These are phyloP conservation scores for Cryphonectria nitschkei DNA, from an alignment of 2,329 filamentous ascomycete species.

Conservation along the genomic window DNA sequence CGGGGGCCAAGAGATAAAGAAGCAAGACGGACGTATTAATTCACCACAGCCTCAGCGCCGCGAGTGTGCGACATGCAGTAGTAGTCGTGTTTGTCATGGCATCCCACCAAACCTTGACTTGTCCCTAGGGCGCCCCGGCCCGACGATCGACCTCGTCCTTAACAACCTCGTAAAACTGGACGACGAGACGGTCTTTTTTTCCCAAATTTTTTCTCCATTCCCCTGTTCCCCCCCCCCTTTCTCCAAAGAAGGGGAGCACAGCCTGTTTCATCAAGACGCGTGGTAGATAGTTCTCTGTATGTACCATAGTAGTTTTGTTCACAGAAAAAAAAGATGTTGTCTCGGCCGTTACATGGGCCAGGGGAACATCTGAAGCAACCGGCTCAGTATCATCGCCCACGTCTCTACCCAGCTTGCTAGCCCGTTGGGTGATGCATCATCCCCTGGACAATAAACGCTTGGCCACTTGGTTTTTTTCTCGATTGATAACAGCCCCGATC, in stretches of 20 bases:
- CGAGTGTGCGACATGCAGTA: slow-evolving; percentile 1
- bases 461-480: neutral
- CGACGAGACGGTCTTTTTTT: neutral
- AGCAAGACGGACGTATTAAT: neutral
- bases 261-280: neutral
- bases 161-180: neutral
- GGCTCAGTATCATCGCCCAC: neutral
- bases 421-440: neutral
- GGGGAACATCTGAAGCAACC: neutral
- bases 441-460: neutral
- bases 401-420: neutral
- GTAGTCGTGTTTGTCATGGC: slow-evolving; percentile 1
- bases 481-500: neutral
- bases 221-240: too few relatives aligned
- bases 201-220: neutral
- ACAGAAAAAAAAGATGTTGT: neutral
- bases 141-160: slow-evolving; percentile 3
- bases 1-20: slow-evolving; percentile 1
- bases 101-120: neutral
- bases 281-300: neutral
- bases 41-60: neutral
- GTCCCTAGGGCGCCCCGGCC: neutral
- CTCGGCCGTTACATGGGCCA: neutral
- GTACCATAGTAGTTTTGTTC: neutral
- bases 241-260: too few relatives aligned